Conservation (phyloP, 2,329 filamentous ascomycete species). For the Ophiocordyceps australis region DNA sequence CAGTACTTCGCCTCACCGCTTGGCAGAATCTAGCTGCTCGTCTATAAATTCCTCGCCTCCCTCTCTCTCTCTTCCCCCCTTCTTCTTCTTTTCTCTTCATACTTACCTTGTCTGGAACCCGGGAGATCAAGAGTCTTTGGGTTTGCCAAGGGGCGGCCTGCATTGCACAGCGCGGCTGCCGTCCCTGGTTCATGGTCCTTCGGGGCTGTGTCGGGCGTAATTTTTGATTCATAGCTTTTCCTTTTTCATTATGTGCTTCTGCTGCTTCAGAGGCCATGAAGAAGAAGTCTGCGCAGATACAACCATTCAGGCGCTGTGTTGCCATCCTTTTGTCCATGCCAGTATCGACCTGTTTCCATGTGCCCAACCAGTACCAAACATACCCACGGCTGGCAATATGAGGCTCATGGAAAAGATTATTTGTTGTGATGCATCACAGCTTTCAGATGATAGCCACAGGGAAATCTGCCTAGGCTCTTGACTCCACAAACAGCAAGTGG, state of each 20-base stretch:
- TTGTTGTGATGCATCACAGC: no score
- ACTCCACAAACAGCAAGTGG: no score
- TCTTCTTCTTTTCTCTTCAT: constrained; percentile 21
- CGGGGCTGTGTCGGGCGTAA: constrained; percentile 29
- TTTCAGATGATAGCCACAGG: no score
- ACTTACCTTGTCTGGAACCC: constrained; percentile 28
- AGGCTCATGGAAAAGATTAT: no score
- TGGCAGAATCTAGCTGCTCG: constrained; percentile 1
- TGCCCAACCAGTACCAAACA: no score
- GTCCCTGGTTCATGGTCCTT: constrained; percentile 27
- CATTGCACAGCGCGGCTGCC: constrained; percentile 33
- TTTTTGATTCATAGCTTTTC: constrained; percentile 24
- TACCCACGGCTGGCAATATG: no score
- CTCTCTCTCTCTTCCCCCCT: constrained; percentile 1
- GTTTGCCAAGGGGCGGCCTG: constrained; percentile 24
- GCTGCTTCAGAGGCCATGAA: constrained; percentile 19
- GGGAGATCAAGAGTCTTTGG: constrained; percentile 22
- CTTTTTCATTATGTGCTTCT: constrained; percentile 25
- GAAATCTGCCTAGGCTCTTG: no score
- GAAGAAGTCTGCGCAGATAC: constrained; percentile 13
- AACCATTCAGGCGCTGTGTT: no score
- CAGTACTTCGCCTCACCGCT: constrained; percentile 3
- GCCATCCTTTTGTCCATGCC: no score
- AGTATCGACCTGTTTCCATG: no score
- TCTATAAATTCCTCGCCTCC: constrained; percentile 2